Percentiles rank a stretch among this genome's conserved stretches.
These are phyloP conservation scores for Echria macrotheca DNA, from an alignment of 495 filamentous ascomycete genomes.

Conservation along the genomic window DNA sequence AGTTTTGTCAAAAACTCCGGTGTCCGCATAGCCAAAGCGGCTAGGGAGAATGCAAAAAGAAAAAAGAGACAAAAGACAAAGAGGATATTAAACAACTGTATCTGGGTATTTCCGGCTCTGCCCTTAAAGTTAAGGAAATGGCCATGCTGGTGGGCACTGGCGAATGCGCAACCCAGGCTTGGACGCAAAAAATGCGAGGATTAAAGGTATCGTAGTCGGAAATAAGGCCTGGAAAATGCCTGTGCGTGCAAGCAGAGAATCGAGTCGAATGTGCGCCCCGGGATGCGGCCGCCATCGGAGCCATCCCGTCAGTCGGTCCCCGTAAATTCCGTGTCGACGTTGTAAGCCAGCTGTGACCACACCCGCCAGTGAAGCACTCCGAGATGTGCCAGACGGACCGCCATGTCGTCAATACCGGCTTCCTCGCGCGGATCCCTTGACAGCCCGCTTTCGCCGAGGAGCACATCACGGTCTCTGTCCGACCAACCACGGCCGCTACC, in stretches of 20 bases:
- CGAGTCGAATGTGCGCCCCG: neutral
- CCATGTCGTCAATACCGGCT: constrained; percentile 59
- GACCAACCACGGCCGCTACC: neutral
- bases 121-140: too few species aligned
- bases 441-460: constrained; percentile 16
- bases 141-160: too few species aligned
- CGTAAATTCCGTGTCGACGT: constrained; percentile 20
- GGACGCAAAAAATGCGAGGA: too few species aligned
- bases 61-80: constrained; percentile 4
- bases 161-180: too few species aligned
- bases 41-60: neutral
- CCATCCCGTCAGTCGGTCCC: too few species aligned
- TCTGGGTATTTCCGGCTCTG: constrained; percentile 6
- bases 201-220: constrained; percentile 9
- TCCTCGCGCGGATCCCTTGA: constrained; percentile 39
- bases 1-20: constrained; percentile 10
- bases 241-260: neutral
- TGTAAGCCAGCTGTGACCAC: constrained; percentile 70
- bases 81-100: constrained; percentile 13
- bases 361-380: constrained; percentile 80
- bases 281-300: too few species aligned
- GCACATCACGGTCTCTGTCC: constrained; percentile 13
- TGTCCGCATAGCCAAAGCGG: neutral
- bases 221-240: neutral
- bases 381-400: constrained; percentile 70